A percentile compares a stretch with the other conserved stretches of the same genome.
phyloP scores from a whole-genome alignment of 2,329 filamentous ascomycete genomes.

The Penicillium freii region DNA sequence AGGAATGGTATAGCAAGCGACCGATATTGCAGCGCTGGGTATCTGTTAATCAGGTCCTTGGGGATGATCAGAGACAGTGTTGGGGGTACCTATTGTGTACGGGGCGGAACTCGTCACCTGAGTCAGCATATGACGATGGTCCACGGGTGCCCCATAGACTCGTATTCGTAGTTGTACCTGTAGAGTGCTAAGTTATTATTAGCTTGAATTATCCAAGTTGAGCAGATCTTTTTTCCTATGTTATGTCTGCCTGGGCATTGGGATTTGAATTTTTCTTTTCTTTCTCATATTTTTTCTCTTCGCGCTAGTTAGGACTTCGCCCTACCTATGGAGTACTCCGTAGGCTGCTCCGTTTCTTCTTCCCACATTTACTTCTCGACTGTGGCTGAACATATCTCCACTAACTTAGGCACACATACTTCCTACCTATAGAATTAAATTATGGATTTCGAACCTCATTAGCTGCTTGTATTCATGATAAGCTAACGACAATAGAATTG shows the following conservation, averaged over 20 bases:
- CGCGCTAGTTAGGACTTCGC: not conserved
- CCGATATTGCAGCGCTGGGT: not conserved
- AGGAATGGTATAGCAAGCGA: not conserved
- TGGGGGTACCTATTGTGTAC: slow-evolving; percentile 3
- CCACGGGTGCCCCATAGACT: not conserved
- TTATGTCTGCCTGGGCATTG: not conserved
- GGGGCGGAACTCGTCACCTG: slow-evolving; percentile 8
- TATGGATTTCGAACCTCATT: not conserved
- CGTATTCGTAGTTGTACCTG: not conserved
- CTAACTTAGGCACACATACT: not conserved
- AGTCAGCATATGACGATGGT: slow-evolving; percentile 13
- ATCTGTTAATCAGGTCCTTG: not conserved
- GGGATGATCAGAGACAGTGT: not conserved
- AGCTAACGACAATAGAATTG: not conserved
- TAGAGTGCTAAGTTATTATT: not conserved
- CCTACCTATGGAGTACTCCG: not conserved
- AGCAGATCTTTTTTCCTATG: not conserved
- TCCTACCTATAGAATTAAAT: not conserved
- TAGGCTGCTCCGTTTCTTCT: slow-evolving; percentile 7
- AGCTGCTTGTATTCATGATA: not conserved
- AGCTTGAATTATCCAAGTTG: not conserved
- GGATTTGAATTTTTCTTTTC: not conserved
- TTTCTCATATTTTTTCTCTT: not conserved
- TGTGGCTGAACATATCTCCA: not conserved
- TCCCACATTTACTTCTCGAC: not conserved